A percentile compares a stretch with the other conserved stretches of the same genome.
These are phyloP conservation scores for Digitaria exilis DNA, from an alignment of 202 grass and related monocot species.

Conservation along the genomic window DNA sequence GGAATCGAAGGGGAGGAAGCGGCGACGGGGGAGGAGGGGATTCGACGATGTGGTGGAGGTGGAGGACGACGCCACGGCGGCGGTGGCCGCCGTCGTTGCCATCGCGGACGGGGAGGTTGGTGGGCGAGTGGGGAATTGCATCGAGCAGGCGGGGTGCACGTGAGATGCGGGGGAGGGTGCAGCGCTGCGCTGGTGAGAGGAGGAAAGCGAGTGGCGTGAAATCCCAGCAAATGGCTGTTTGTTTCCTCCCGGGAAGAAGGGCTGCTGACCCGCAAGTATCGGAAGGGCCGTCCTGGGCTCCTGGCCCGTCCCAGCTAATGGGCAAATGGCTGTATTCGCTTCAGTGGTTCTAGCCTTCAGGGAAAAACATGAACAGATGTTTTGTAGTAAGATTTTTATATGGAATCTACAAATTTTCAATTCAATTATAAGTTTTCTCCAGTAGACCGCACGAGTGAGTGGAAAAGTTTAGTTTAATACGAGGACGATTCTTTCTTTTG, in stretches of 20 bases:
- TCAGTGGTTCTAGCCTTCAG: neutral
- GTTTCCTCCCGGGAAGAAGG: neutral
- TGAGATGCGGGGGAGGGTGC: neutral
- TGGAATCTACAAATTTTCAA: too few relatives aligned
- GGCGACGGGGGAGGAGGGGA: neutral
- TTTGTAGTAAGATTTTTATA: too few relatives aligned
- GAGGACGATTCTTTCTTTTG: too few relatives aligned
- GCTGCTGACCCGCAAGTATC: neutral
- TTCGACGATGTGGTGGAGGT: conserved; percentile 23
- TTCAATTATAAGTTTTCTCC: too few relatives aligned
- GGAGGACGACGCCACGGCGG: conserved; percentile 36
- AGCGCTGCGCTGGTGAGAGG: neutral
- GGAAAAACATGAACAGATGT: too few relatives aligned
- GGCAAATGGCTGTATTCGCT: neutral
- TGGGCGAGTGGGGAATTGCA: conserved; percentile 48
- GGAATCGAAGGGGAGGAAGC: too few relatives aligned
- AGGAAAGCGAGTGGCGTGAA: neutral
- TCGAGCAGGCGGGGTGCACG: conserved; percentile 52
- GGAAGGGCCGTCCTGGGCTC: neutral
- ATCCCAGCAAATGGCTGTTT: neutral
- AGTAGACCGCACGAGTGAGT: too few relatives aligned
- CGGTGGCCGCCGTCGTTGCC: conserved; percentile 31
- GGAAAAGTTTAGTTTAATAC: too few relatives aligned
- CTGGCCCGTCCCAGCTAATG: too few relatives aligned
- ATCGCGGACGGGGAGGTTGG: conserved; percentile 55